Percentiles rank a stretch among this genome's conserved stretches.
These are phyloP conservation scores for Saccharomyces jurei DNA, from an alignment of 805 yeast species.

Conservation along the genomic window DNA sequence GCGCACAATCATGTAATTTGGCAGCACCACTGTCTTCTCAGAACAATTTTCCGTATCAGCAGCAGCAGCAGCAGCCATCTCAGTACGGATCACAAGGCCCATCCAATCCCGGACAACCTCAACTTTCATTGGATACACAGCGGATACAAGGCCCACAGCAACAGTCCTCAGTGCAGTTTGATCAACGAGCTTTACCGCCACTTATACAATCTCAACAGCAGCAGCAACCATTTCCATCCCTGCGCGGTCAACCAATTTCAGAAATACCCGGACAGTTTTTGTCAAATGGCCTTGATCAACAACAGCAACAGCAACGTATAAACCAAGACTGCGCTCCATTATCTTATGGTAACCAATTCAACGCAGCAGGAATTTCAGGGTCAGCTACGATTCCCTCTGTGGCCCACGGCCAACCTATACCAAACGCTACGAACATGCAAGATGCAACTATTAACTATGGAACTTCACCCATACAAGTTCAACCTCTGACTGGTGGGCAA, in stretches of 20 bases:
- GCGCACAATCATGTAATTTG: neutral
- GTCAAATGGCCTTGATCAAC: neutral
- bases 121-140: constrained; percentile 7
- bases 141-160: constrained; percentile 5
- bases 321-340: neutral
- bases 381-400: constrained; percentile 1
- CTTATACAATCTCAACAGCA: constrained; percentile 5
- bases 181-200: constrained; percentile 1
- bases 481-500: neutral
- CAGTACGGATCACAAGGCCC: neutral
- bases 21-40: constrained; percentile 3
- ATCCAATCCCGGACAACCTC: neutral
- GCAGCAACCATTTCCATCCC: constrained; percentile 7
- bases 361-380: neutral
- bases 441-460: neutral
- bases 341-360: neutral
- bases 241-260: constrained; percentile 4
- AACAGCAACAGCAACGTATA: neutral
- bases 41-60: constrained; percentile 7
- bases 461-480: neutral
- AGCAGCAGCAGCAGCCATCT: constrained; percentile 4
- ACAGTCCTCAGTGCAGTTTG: constrained; percentile 2
- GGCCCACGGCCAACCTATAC: constrained; percentile 1
- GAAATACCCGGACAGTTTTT: neutral
- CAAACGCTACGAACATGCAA: neutral